Evolutionary conservation across 805 yeast genomes (phyloP).

Genomic region (Saturnispora quitensis): DNA sequence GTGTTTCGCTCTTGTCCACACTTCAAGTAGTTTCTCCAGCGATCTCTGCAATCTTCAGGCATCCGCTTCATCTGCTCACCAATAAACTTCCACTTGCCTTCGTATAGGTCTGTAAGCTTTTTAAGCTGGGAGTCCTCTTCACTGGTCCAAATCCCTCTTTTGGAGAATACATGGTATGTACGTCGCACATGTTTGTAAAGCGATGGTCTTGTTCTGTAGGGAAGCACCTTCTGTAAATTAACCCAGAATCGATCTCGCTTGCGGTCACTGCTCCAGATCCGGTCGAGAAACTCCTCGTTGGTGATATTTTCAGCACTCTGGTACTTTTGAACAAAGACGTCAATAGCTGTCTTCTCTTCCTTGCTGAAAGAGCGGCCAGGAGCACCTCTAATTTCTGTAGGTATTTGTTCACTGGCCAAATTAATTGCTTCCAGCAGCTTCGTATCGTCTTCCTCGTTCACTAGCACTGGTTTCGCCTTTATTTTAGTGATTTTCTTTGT

Average conservation of each 20-base stretch:
- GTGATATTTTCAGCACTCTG: slow-evolving; percentile 53
- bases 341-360: slow-evolving; percentile 65
- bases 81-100: slow-evolving; percentile 82
- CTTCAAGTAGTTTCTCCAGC: slow-evolving; percentile 93
- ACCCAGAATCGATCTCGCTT: slow-evolving; percentile 91
- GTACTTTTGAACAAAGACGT: slow-evolving; percentile 62
- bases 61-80: slow-evolving; percentile 76
- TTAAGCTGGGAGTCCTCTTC: slow-evolving; percentile 69
- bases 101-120: slow-evolving; percentile 52
- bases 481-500: neutral
- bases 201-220: slow-evolving; percentile 80
- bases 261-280: slow-evolving; percentile 83
- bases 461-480: neutral
- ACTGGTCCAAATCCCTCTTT: slow-evolving; percentile 83
- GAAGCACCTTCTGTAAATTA: slow-evolving; percentile 63
- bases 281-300: slow-evolving; percentile 61
- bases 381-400: slow-evolving; percentile 38
- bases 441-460: neutral
- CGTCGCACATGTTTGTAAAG: slow-evolving; percentile 89
- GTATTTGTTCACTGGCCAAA: slow-evolving; percentile 25
- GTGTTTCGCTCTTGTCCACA: slow-evolving; percentile 72
- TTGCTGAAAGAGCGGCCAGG: slow-evolving; percentile 38
- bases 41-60: slow-evolving; percentile 97
- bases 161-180: slow-evolving; percentile 77
- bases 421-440: neutral